These are phyloP conservation scores for Stephanodiscus triporus DNA, from an alignment of 108 stramenopile genomes.

Conservation along the genomic window DNA sequence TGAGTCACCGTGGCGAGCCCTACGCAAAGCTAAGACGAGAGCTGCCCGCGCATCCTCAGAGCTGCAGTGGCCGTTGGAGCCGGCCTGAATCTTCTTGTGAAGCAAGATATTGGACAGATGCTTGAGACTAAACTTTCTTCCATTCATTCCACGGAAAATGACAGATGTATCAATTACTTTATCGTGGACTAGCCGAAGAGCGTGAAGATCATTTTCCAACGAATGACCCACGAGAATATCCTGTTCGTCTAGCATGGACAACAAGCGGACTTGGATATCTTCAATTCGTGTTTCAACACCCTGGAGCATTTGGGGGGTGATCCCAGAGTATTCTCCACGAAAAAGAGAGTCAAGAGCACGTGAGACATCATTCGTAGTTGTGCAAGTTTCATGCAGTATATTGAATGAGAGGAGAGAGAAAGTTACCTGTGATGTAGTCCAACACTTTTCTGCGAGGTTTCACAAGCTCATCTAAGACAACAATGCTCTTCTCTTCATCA, in stretches of 20 bases:
- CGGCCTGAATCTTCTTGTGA: conserved; percentile 65
- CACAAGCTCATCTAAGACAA: conserved; percentile 81
- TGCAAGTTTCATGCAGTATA: background rate
- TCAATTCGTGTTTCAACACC: conserved; percentile 62
- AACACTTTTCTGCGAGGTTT: conserved; percentile 69
- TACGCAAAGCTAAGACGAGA: conserved; percentile 69
- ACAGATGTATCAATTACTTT: conserved; percentile 85
- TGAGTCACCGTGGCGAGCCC: conserved; percentile 59
- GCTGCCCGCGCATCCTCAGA: conserved; percentile 77
- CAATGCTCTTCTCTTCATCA: conserved; percentile 43
- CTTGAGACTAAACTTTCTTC: conserved; percentile 70
- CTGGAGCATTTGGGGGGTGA: conserved; percentile 65
- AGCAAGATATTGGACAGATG: conserved; percentile 62
- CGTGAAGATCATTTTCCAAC: conserved; percentile 90
- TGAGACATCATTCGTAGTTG: background rate
- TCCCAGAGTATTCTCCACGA: conserved; percentile 65
- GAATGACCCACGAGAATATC: conserved; percentile 93
- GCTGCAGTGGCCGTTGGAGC: conserved; percentile 68
- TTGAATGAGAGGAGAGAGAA: conserved; percentile 6
- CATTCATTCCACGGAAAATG: conserved; percentile 66
- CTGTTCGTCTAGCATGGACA: conserved; percentile 55
- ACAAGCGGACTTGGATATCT: conserved; percentile 80
- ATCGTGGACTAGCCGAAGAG: conserved; percentile 73
- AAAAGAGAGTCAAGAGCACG: conserved; percentile 1
- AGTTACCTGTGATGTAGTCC: conserved; percentile 66